Percentiles rank a stretch among this genome's conserved stretches.
These are phyloP conservation scores for Bipolaris oryzae DNA, from an alignment of 2,329 filamentous ascomycete species.

Conservation along the genomic window DNA sequence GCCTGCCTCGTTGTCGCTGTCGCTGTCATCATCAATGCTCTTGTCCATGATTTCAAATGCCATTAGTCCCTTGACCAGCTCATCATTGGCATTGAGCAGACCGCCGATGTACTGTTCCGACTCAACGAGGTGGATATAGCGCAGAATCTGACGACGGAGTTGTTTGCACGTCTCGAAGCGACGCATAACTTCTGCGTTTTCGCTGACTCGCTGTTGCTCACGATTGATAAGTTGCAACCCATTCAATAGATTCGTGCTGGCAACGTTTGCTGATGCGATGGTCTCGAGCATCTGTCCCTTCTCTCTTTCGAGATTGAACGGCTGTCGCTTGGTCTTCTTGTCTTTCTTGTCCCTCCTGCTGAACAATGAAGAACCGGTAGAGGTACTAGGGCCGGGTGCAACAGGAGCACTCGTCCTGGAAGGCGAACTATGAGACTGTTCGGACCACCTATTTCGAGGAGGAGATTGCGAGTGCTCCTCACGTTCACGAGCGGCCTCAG, in stretches of 20 bases:
- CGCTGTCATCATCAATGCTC: constrained; percentile 75
- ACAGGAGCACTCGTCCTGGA: constrained; percentile 38
- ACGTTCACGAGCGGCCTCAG: constrained; percentile 71
- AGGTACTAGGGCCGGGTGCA: constrained; percentile 32
- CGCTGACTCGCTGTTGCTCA: constrained; percentile 84
- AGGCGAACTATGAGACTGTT: constrained; percentile 36
- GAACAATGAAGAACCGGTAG: constrained; percentile 60
- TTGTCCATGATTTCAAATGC: constrained; percentile 92
- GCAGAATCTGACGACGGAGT: constrained; percentile 80
- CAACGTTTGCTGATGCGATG: constrained; percentile 89
- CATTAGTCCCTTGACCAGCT: constrained; percentile 91
- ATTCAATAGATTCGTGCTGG: constrained; percentile 89
- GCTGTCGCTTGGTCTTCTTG: constrained; percentile 62
- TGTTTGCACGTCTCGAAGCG: constrained; percentile 87
- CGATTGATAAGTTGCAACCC: constrained; percentile 88
- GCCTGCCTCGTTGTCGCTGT: constrained; percentile 60
- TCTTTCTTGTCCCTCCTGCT: constrained; percentile 59
- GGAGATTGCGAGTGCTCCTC: constrained; percentile 56
- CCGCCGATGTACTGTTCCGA: constrained; percentile 89
- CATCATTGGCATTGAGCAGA: constrained; percentile 91
- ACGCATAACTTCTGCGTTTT: constrained; percentile 75
- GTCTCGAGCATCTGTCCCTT: constrained; percentile 83
- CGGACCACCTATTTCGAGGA: constrained; percentile 28
- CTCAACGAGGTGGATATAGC: constrained; percentile 92
- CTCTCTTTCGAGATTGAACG: constrained; percentile 86